phyloP scores from a whole-genome alignment of 2,329 filamentous ascomycete genomes.

The Zymoseptoria crescenta region DNA sequence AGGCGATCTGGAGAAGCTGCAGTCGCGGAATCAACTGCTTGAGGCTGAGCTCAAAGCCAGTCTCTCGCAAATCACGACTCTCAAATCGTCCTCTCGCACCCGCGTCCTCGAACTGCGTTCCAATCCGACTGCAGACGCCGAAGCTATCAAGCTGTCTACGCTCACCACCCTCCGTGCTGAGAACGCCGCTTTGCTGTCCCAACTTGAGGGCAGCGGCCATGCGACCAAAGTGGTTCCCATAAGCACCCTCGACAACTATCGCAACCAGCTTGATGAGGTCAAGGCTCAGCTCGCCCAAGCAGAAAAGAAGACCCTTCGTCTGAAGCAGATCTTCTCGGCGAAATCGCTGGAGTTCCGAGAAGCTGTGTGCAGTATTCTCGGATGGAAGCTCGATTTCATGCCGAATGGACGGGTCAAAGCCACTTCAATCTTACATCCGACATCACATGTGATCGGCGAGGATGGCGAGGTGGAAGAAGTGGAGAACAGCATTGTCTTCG shows the following conservation, averaged over 20 bases:
- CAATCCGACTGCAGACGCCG: conserved; percentile 83
- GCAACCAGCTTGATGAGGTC: conserved; percentile 62
- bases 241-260: conserved; percentile 65
- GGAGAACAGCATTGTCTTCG: conserved; percentile 65
- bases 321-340: conserved; percentile 86
- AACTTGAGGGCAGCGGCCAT: conserved; percentile 48
- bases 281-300: conserved; percentile 47
- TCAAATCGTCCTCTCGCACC: conserved; percentile 63
- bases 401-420: conserved; percentile 95
- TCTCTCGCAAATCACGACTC: conserved; percentile 61
- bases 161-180: conserved; percentile 71
- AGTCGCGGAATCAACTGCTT: conserved; percentile 62
- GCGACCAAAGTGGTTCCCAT: conserved; percentile 61
- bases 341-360: conserved; percentile 95
- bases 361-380: conserved; percentile 82
- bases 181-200: conserved; percentile 65
- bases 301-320: conserved; percentile 74
- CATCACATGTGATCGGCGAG: conserved; percentile 35
- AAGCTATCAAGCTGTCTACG: conserved; percentile 75
- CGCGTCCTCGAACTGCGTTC: conserved; percentile 77
- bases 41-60: conserved; percentile 67
- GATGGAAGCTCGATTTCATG: conserved; percentile 92
- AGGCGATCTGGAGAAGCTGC: conserved; percentile 61
- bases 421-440: conserved; percentile 72
- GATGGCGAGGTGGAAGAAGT: conserved; percentile 24